These are phyloP conservation scores for Acanthamoeba healyi DNA, from an alignment of 208 protist species.

Conservation along the genomic window DNA sequence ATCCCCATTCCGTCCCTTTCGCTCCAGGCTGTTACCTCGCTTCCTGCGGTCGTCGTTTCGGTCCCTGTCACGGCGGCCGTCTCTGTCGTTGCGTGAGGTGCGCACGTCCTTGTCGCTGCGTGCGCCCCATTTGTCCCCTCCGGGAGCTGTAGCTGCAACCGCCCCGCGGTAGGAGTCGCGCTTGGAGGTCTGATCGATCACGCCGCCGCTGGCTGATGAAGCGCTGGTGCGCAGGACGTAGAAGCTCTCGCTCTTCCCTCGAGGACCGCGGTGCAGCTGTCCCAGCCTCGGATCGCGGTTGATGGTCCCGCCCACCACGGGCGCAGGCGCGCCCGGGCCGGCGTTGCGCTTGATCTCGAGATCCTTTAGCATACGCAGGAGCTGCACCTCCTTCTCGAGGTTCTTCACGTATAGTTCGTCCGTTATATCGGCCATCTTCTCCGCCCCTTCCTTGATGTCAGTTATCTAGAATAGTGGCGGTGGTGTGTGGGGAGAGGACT, in stretches of 20 bases:
- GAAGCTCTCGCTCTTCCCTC: slow-evolving; percentile 48
- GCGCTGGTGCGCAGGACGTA: not conserved
- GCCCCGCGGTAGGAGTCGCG: not conserved
- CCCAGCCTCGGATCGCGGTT: not conserved
- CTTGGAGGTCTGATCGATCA: not conserved
- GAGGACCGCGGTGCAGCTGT: not conserved
- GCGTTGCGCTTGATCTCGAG: slow-evolving; percentile 28
- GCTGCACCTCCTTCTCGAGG: slow-evolving; percentile 43
- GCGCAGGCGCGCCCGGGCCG: not conserved
- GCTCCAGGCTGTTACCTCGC: slow-evolving; percentile 7
- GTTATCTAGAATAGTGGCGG: no score
- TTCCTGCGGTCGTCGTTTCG: not conserved
- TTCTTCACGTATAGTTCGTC: slow-evolving; percentile 17
- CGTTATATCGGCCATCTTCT: not conserved
- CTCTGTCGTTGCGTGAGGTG: not conserved
- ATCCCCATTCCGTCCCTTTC: not conserved
- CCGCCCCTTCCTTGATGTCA: no score
- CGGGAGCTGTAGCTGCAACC: not conserved
- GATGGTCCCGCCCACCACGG: not conserved
- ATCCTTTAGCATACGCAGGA: slow-evolving; percentile 39
- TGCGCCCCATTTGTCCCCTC: not conserved
- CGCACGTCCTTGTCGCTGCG: not conserved
- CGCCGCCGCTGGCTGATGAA: not conserved
- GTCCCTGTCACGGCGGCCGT: not conserved
- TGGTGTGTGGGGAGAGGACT: no score